These are phyloP conservation scores for Globisporangium abappressorium DNA, from an alignment of 352 stramenopile genomes.

Conservation along the genomic window DNA sequence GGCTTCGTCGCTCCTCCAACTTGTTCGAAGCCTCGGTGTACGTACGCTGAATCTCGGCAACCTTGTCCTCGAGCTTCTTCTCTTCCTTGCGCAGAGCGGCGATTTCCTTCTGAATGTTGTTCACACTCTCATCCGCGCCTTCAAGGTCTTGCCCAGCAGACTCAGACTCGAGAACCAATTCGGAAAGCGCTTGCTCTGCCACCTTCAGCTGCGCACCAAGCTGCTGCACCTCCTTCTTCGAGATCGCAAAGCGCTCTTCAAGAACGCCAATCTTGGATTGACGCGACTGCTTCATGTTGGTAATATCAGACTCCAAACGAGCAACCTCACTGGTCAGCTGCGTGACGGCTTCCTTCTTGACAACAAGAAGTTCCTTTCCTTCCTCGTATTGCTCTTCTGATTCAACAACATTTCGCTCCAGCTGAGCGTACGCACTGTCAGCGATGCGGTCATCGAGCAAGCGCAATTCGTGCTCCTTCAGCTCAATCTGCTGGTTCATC, in stretches of 20 bases:
- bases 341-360: slow-evolving; percentile 65
- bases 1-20: slow-evolving; percentile 62
- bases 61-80: slow-evolving; percentile 67
- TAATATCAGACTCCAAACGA: slow-evolving; percentile 74
- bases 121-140: slow-evolving; percentile 48
- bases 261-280: slow-evolving; percentile 78
- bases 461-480: slow-evolving; percentile 80
- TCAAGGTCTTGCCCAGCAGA: slow-evolving; percentile 66
- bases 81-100: slow-evolving; percentile 56
- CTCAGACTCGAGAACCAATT: slow-evolving; percentile 72
- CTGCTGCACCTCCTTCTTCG: slow-evolving; percentile 75
- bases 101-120: slow-evolving; percentile 58
- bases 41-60: slow-evolving; percentile 58
- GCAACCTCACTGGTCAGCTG: slow-evolving; percentile 77
- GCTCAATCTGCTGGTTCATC: slow-evolving; percentile 71
- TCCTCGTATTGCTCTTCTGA: slow-evolving; percentile 73
- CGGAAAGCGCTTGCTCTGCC: slow-evolving; percentile 65
- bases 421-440: slow-evolving; percentile 71
- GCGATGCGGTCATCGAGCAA: slow-evolving; percentile 81
- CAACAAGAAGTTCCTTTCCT: slow-evolving; percentile 56
- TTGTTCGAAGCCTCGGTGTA: slow-evolving; percentile 61
- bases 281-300: slow-evolving; percentile 77
- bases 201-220: slow-evolving; percentile 56
- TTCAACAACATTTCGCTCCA: slow-evolving; percentile 67
- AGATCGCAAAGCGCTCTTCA: slow-evolving; percentile 68